Percentiles rank a stretch among this genome's conserved stretches.
Evolutionary conservation across 352 stramenopile species (phyloP).

Genomic region (Thalassiosira ordinaria): DNA sequence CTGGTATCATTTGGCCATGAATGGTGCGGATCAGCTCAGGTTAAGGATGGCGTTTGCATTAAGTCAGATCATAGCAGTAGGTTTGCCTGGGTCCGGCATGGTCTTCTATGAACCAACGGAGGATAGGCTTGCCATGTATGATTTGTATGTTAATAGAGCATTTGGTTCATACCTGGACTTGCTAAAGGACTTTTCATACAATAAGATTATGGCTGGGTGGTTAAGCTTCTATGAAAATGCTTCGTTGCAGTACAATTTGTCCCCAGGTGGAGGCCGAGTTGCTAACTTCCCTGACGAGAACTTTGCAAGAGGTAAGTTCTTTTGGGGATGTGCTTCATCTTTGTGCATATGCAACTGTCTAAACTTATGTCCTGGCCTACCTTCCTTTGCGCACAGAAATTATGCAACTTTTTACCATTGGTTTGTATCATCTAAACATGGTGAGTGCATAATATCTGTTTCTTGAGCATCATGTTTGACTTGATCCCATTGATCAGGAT

Average conservation of each 20-base stretch:
- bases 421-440: constrained; percentile 66
- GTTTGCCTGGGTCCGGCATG: not conserved
- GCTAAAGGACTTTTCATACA: constrained; percentile 57
- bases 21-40: constrained; percentile 66
- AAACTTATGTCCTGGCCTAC: no score
- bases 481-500: no score
- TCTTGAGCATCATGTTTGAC: no score
- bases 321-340: no score
- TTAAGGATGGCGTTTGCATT: constrained; percentile 77
- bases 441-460: not conserved
- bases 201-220: constrained; percentile 46
- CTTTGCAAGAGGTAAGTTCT: not conserved
- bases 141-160: constrained; percentile 67
- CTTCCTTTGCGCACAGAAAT: no score
- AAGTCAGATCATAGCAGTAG: constrained; percentile 31
- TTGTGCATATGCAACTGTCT: no score
- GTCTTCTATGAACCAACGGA: constrained; percentile 45
- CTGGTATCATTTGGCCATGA: constrained; percentile 61
- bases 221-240: constrained; percentile 13
- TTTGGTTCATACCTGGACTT: constrained; percentile 64
- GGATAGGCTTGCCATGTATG: constrained; percentile 60
- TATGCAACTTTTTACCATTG: constrained; percentile 81
- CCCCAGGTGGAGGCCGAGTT: constrained; percentile 10
- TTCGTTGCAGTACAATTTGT: constrained; percentile 31
- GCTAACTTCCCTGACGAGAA: constrained; percentile 38